These are phyloP conservation scores for Cladorrhinum sp. DNA, from an alignment of 2,329 filamentous ascomycete species.

Conservation along the genomic window DNA sequence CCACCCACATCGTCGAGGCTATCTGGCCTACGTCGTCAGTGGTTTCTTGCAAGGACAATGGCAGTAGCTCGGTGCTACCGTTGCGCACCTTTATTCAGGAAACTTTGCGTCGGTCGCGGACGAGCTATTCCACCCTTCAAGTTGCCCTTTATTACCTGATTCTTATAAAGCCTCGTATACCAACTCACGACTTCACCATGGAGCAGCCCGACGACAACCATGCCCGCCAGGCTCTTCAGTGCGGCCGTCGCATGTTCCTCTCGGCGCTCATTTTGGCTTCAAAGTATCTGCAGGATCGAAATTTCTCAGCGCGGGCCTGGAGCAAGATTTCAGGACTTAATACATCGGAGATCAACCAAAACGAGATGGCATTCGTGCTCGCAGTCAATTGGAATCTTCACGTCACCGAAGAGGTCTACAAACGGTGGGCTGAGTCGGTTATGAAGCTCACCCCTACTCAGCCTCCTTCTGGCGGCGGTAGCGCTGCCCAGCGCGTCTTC, in stretches of 20 bases:
- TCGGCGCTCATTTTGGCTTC: constrained; percentile 92
- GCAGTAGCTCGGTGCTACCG: constrained; percentile 75
- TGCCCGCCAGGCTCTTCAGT: constrained; percentile 78
- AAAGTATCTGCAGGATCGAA: constrained; percentile 96
- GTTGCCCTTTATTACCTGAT: constrained; percentile 96
- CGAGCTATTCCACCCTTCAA: constrained; percentile 95
- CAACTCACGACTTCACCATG: constrained; percentile 78
- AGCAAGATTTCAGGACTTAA: constrained; percentile 98
- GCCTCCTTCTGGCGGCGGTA: constrained; percentile 51
- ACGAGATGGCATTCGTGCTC: constrained; percentile 86
- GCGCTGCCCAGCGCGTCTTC: constrained; percentile 38
- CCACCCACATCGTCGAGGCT: constrained; percentile 92
- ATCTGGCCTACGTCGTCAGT: constrained; percentile 93
- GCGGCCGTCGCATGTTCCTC: constrained; percentile 95
- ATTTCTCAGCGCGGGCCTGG: constrained; percentile 96
- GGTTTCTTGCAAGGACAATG: constrained; percentile 69
- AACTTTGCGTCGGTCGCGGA: constrained; percentile 88
- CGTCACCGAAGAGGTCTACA: constrained; percentile 83
- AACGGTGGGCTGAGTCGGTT: constrained; percentile 91
- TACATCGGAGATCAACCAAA: constrained; percentile 91
- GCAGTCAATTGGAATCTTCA: constrained; percentile 94
- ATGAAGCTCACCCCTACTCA: constrained; percentile 73
- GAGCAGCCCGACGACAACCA: constrained; percentile 74
- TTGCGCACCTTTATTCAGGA: constrained; percentile 96
- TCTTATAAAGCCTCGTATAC: constrained; percentile 87